These are phyloP conservation scores for Dispira simplex DNA, from an alignment of 192 early-diverging fungal genomes.

Conservation along the genomic window DNA sequence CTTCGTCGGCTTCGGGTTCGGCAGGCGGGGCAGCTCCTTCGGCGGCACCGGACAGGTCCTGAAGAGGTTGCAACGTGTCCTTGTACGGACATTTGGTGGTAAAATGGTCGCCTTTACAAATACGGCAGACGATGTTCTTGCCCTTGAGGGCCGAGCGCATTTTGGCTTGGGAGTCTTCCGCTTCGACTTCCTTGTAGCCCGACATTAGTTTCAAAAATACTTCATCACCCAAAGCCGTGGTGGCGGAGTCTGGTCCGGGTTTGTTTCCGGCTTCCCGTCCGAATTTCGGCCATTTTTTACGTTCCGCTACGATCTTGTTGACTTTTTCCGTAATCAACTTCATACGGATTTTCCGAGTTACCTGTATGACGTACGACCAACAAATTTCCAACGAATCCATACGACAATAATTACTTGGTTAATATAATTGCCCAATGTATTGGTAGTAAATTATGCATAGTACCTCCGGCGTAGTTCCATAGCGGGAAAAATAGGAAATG, in stretches of 20 bases:
- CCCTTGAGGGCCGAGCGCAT: conserved; percentile 38
- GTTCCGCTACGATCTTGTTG: conserved; percentile 76
- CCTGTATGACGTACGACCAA: conserved; percentile 17
- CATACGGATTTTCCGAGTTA: conserved; percentile 66
- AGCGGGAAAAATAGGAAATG: no score
- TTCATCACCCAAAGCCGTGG: conserved; percentile 78
- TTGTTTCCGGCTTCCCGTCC: conserved; percentile 64
- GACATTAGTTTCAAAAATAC: conserved; percentile 65
- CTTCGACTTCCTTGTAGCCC: conserved; percentile 45
- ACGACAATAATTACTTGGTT: background rate
- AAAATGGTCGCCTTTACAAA: conserved; percentile 93
- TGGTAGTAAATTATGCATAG: no score
- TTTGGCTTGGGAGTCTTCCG: conserved; percentile 33
- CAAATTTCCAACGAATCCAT: no score
- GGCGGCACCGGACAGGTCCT: conserved; percentile 36
- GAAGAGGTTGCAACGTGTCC: conserved; percentile 71
- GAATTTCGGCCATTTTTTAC: conserved; percentile 80
- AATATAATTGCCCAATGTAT: background rate
- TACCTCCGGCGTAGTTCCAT: no score
- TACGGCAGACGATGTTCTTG: conserved; percentile 85
- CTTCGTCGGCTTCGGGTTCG: conserved; percentile 4
- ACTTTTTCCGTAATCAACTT: conserved; percentile 65
- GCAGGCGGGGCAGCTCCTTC: conserved; percentile 15
- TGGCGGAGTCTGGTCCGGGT: conserved; percentile 73
- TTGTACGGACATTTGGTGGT: conserved; percentile 98